phyloP scores from a whole-genome alignment of 495 filamentous ascomycete species.

The Podospora pseudoanserina region DNA sequence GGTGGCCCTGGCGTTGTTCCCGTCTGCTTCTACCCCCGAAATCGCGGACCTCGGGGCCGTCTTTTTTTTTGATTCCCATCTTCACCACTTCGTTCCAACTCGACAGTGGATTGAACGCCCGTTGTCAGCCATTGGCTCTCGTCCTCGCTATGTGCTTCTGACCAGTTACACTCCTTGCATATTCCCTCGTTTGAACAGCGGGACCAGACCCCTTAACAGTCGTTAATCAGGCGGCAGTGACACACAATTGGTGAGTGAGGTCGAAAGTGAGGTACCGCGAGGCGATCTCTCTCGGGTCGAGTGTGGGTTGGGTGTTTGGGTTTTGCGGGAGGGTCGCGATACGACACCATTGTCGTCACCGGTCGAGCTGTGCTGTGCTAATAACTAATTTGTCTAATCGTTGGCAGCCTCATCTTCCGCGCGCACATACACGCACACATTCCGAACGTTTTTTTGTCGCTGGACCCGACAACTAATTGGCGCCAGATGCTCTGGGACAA shows the following conservation, averaged over 20 bases:
- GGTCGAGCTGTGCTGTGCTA: constrained; percentile 11
- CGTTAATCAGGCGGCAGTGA: constrained; percentile 16
- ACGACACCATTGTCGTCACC: neutral
- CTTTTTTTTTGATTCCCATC: neutral
- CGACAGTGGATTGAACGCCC: constrained; percentile 21
- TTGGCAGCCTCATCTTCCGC: constrained; percentile 12
- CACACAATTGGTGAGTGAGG: constrained; percentile 7
- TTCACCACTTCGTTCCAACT: constrained; percentile 11
- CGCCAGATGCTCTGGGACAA: constrained; percentile 14
- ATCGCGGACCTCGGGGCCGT: neutral
- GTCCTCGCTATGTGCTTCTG: constrained; percentile 9
- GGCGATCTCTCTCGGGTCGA: neutral
- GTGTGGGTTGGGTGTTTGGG: neutral
- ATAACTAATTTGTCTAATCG: constrained; percentile 8
- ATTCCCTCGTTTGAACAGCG: constrained; percentile 19
- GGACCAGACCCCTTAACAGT: neutral
- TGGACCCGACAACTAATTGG: constrained; percentile 20
- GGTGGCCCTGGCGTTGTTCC: neutral
- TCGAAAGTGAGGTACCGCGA: neutral
- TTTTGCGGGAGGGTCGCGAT: constrained; percentile 11
- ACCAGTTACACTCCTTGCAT: constrained; percentile 12
- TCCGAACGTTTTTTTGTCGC: constrained; percentile 23
- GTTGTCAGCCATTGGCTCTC: constrained; percentile 22
- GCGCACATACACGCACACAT: neutral
- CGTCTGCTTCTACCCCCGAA: neutral